These are phyloP conservation scores for Linum lewisii DNA, from an alignment of 345 rosid genomes.

Conservation along the genomic window DNA sequence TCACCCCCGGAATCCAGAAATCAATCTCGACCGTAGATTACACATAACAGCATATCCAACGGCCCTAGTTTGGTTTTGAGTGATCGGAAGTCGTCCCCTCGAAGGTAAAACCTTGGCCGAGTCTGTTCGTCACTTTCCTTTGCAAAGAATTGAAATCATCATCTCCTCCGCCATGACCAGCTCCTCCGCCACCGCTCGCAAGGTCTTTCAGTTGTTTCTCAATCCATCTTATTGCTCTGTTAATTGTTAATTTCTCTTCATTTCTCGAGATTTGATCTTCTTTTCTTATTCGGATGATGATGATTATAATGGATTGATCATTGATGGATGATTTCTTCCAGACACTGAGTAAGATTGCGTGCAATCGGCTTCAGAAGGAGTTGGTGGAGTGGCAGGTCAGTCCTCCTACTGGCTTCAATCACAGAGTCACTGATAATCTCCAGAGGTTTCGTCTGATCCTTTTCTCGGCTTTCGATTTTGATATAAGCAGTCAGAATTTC, in stretches of 20 bases:
- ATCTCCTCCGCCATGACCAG: slow-evolving; percentile 77
- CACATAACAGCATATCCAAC: too few species aligned
- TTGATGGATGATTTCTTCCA: slow-evolving; percentile 15
- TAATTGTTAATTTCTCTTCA: neutral
- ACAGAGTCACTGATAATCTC: slow-evolving; percentile 84
- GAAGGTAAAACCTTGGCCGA: too few species aligned
- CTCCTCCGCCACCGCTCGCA: slow-evolving; percentile 68
- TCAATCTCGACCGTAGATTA: too few species aligned
- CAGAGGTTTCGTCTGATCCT: slow-evolving; percentile 52
- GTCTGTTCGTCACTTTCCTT: too few species aligned
- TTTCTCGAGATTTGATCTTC: neutral
- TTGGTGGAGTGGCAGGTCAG: slow-evolving; percentile 89
- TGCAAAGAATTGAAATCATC: too few species aligned
- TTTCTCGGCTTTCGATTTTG: too few species aligned
- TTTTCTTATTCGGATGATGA: too few species aligned
- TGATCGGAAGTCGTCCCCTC: too few species aligned
- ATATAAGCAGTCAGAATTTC: too few species aligned
- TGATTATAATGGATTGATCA: too few species aligned
- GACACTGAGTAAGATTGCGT: slow-evolving; percentile 86
- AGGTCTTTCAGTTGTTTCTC: slow-evolving; percentile 28
- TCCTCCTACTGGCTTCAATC: slow-evolving; percentile 88
- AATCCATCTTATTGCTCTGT: slow-evolving; percentile 5
- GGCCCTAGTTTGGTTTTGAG: too few species aligned
- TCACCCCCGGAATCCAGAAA: too few species aligned
- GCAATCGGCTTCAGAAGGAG: slow-evolving; percentile 94